These are phyloP conservation scores for Geotrichum bryndzae DNA, from an alignment of 1,139 yeast species.

Conservation along the genomic window DNA sequence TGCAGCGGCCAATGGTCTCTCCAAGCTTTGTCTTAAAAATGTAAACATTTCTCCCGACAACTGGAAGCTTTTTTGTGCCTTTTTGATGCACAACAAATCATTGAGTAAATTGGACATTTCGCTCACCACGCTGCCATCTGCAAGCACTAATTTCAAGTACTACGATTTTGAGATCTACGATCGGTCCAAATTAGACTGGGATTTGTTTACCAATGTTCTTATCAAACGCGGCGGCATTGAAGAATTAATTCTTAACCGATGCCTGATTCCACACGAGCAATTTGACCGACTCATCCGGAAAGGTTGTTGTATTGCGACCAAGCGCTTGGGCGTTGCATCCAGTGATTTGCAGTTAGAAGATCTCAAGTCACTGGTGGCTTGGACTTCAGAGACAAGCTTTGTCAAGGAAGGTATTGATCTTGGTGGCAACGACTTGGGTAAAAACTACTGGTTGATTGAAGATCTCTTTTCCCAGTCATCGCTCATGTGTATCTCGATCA, in stretches of 20 bases:
- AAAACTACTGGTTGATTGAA: conserved; percentile 13
- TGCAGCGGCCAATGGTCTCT: conserved; percentile 47
- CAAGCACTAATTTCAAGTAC: conserved; percentile 15
- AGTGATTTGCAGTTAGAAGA: conserved; percentile 57
- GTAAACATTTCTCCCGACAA: conserved; percentile 66
- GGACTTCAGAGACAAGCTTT: conserved; percentile 52
- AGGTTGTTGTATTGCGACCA: conserved; percentile 52
- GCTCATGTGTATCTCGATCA: conserved; percentile 59
- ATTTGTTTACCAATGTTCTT: conserved; percentile 54
- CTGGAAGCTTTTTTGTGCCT: conserved; percentile 72
- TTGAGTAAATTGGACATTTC: conserved; percentile 55
- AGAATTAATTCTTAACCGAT: conserved; percentile 77
- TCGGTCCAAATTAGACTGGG: conserved; percentile 75
- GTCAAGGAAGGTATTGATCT: conserved; percentile 76
- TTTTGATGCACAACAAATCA: conserved; percentile 52
- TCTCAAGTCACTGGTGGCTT: conserved; percentile 49
- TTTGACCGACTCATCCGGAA: conserved; percentile 45
- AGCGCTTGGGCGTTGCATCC: conserved; percentile 72
- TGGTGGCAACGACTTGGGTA: conserved; percentile 43
- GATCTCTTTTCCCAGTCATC: conserved; percentile 19
- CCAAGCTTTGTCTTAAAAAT: conserved; percentile 70
- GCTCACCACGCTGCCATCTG: conserved; percentile 9
- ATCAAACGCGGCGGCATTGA: conserved; percentile 64
- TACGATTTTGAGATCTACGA: conserved; percentile 31
- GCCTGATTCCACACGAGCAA: conserved; percentile 51